phyloP scores from a whole-genome alignment of 1,284 basidiomycete species.

The Microbotryum intermedium region DNA sequence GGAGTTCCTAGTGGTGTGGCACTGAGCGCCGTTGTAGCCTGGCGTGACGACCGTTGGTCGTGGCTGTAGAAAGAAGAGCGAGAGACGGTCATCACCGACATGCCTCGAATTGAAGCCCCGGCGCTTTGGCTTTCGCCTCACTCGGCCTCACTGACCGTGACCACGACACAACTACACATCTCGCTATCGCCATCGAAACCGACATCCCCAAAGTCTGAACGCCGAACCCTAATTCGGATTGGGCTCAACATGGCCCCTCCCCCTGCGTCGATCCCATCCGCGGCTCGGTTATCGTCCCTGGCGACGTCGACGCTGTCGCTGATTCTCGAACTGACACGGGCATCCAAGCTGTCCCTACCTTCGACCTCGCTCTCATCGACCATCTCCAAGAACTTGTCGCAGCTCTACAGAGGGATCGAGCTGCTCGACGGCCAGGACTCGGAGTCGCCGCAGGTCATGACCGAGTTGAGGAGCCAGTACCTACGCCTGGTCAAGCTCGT shows the following conservation, averaged over 20 bases:
- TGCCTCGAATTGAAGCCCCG: too few relatives aligned
- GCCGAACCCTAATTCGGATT: too few relatives aligned
- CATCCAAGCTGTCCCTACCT: conserved; percentile 15
- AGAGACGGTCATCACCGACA: too few relatives aligned
- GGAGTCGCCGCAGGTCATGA: conserved; percentile 15
- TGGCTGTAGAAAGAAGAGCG: too few relatives aligned
- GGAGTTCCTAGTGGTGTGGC: too few relatives aligned
- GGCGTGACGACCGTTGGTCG: too few relatives aligned
- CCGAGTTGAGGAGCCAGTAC: conserved; percentile 27
- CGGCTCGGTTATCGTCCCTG: conserved; percentile 21
- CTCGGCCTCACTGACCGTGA: too few relatives aligned
- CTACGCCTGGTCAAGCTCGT: conserved; percentile 23
- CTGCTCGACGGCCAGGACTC: conserved; percentile 8
- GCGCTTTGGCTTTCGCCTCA: too few relatives aligned
- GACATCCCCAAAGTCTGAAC: too few relatives aligned
- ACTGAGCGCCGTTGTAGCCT: too few relatives aligned
- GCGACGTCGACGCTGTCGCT: conserved; percentile 26
- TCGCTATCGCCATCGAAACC: too few relatives aligned
- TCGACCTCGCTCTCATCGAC: conserved; percentile 8
- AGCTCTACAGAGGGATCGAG: conserved; percentile 19
- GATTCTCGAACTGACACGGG: conserved; percentile 29
- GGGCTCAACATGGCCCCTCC: background rate
- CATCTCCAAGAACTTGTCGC: conserved; percentile 21
- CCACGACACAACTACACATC: too few relatives aligned
- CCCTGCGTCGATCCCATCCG: background rate